Evolutionary conservation across 371 early-diverging fungal genomes (phyloP).

Genomic region (Neoconidiobolus thromboides): DNA sequence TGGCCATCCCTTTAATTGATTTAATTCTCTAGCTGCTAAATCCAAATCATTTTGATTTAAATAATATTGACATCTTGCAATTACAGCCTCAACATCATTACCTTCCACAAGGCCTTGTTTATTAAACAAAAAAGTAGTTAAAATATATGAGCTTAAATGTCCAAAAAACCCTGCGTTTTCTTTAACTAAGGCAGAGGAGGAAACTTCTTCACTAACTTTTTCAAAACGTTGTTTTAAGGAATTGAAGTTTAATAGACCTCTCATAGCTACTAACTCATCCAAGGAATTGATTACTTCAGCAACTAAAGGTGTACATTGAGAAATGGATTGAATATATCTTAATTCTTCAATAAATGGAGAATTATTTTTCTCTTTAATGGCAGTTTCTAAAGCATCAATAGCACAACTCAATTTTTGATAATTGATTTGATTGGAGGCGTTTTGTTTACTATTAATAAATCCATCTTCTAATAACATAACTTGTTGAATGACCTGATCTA

Average conservation of each 20-base stretch:
- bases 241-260: slow-evolving; percentile 49
- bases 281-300: slow-evolving; percentile 40
- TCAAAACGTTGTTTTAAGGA: slow-evolving; percentile 58
- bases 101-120: slow-evolving; percentile 79
- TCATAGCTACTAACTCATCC: slow-evolving; percentile 29
- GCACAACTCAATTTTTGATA: slow-evolving; percentile 27
- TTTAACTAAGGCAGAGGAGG: slow-evolving; percentile 68
- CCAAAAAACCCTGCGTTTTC: slow-evolving; percentile 69
- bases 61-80: slow-evolving; percentile 64
- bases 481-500: slow-evolving; percentile 58
- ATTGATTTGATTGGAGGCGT: slow-evolving; percentile 23
- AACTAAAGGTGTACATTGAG: slow-evolving; percentile 34
- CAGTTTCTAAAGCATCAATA: slow-evolving; percentile 28
- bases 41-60: slow-evolving; percentile 65
- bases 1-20: slow-evolving; percentile 88
- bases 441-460: slow-evolving; percentile 33
- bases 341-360: slow-evolving; percentile 50
- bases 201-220: slow-evolving; percentile 44
- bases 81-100: slow-evolving; percentile 71
- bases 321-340: slow-evolving; percentile 27
- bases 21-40: slow-evolving; percentile 76
- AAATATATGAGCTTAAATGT: slow-evolving; percentile 46
- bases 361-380: slow-evolving; percentile 16
- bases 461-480: slow-evolving; percentile 50
- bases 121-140: slow-evolving; percentile 62